Evolutionary conservation across 1,284 basidiomycete species (phyloP).

Genomic region (Meira miltonrushii): DNA sequence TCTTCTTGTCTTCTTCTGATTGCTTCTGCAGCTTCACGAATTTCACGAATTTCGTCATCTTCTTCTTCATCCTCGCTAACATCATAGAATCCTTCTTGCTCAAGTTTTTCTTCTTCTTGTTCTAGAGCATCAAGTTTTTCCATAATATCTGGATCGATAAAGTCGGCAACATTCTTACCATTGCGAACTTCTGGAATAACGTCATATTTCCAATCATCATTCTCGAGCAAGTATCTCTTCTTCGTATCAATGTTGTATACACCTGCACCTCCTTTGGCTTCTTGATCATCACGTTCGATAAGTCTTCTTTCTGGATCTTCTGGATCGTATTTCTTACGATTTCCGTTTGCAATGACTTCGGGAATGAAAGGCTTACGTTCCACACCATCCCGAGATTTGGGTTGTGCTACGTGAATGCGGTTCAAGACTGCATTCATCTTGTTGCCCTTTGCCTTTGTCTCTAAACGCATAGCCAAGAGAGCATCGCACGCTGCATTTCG

Average conservation of each 20-base stretch:
- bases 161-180: conserved; percentile 98
- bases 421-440: conserved; percentile 49
- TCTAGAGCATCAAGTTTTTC: conserved; percentile 96
- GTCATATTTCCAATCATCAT: conserved; percentile 94
- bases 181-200: conserved; percentile 92
- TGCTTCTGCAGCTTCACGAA: conserved; percentile 67
- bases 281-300: conserved; percentile 49
- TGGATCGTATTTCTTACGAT: conserved; percentile 41
- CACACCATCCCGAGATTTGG: conserved; percentile 46
- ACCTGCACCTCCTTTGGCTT: conserved; percentile 50
- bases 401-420: conserved; percentile 48
- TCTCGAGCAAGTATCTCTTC: conserved; percentile 81
- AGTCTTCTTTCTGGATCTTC: conserved; percentile 41
- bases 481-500: conserved; percentile 49
- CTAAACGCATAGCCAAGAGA: conserved; percentile 45
- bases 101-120: conserved; percentile 87
- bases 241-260: conserved; percentile 51
- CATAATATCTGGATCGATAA: conserved; percentile 96
- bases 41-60: conserved; percentile 82
- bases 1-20: conserved; percentile 62
- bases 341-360: conserved; percentile 31
- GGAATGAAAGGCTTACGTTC: conserved; percentile 43
- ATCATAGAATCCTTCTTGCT: conserved; percentile 92
- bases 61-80: conserved; percentile 68
- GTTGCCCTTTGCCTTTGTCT: conserved; percentile 46